A percentile compares a stretch with the other conserved stretches of the same genome.
These are phyloP conservation scores for Pyracantha coccinea DNA, from an alignment of 331 rosid species.

Conservation along the genomic window DNA sequence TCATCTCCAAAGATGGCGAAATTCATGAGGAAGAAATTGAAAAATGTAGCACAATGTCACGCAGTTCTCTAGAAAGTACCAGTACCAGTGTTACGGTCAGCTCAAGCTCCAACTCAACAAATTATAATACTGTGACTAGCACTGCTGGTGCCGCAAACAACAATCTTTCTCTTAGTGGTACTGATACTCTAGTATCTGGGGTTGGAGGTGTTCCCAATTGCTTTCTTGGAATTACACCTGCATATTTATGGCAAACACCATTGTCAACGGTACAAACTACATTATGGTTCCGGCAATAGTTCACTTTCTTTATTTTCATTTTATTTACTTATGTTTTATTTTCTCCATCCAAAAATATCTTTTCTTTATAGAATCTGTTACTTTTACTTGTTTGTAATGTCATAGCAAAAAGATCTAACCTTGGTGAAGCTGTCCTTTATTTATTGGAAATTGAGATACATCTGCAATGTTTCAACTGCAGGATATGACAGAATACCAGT, in stretches of 20 bases:
- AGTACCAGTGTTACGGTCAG: conserved; percentile 43
- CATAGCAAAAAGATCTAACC: background rate
- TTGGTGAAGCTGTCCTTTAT: background rate
- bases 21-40: conserved; percentile 85
- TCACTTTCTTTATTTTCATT: background rate
- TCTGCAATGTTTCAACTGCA: conserved; percentile 18
- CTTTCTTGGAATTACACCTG: conserved; percentile 89
- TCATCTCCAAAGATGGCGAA: conserved; percentile 94
- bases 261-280: conserved; percentile 49
- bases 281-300: background rate
- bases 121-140: conserved; percentile 54
- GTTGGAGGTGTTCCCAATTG: conserved; percentile 93
- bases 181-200: conserved; percentile 51
- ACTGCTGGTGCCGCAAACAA: conserved; percentile 34
- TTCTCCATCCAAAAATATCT: background rate
- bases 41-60: conserved; percentile 63
- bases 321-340: background rate
- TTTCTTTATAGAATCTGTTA: background rate
- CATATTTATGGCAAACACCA: conserved; percentile 84
- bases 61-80: conserved; percentile 70
- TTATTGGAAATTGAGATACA: conserved; percentile 5
- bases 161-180: conserved; percentile 27
- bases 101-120: conserved; percentile 60
- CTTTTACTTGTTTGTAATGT: background rate
- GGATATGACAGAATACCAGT: conserved; percentile 85